A percentile compares a stretch with the other conserved stretches of the same genome.
phyloP scores from a whole-genome alignment of 805 yeast species.

The Kuraishia piskuri region DNA sequence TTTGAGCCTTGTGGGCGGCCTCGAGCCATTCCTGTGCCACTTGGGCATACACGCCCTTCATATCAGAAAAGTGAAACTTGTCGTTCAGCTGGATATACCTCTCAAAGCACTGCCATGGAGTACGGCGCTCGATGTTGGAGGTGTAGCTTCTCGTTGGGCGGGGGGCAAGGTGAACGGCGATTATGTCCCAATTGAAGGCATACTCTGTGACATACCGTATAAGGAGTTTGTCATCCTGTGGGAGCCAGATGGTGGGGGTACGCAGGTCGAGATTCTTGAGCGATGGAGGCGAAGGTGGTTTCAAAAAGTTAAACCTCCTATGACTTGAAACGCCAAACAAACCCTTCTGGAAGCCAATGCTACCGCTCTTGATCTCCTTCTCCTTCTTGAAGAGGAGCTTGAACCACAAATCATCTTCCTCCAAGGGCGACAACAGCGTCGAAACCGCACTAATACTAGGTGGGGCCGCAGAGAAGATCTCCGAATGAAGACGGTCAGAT shows the following conservation, averaged over 20 bases:
- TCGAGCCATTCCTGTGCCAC: constrained; percentile 89
- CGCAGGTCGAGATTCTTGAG: constrained; percentile 71
- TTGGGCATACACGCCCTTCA: constrained; percentile 79
- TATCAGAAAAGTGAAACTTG: constrained; percentile 74
- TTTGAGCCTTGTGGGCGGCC: constrained; percentile 82
- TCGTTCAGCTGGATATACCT: constrained; percentile 90
- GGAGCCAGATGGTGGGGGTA: constrained; percentile 93
- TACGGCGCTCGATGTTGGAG: constrained; percentile 87
- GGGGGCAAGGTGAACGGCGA: constrained; percentile 70
- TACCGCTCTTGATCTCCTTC: constrained; percentile 28
- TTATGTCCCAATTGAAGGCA: constrained; percentile 88
- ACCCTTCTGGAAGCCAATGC: constrained; percentile 42
- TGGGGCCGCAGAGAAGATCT: neutral
- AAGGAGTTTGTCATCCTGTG: constrained; percentile 80
- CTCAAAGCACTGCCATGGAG: constrained; percentile 99
- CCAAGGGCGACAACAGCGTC: constrained; percentile 58
- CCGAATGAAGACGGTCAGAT: neutral
- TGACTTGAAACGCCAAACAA: constrained; percentile 41
- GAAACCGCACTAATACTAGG: constrained; percentile 27
- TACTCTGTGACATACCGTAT: constrained; percentile 78
- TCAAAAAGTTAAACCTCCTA: constrained; percentile 53
- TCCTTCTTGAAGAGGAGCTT: constrained; percentile 44
- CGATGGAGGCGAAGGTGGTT: constrained; percentile 91
- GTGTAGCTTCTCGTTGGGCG: constrained; percentile 61
- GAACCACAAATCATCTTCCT: constrained; percentile 51